A percentile compares a stretch with the other conserved stretches of the same genome.
phyloP scores from a whole-genome alignment of 441 rosid genomes.

The Euphorbia schlechtendalii region DNA sequence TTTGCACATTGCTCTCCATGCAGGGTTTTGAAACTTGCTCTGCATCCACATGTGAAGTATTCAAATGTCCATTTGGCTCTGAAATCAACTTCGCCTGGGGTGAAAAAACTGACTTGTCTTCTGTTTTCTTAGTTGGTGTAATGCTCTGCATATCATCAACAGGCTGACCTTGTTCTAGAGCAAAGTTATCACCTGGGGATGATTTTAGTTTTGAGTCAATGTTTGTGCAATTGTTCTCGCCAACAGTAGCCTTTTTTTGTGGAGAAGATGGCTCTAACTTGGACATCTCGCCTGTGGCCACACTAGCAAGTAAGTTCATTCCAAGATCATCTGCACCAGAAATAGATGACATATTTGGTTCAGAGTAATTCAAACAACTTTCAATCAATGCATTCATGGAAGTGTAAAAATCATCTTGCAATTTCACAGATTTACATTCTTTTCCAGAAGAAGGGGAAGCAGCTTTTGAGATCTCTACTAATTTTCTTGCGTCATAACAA shows the following conservation, averaged over 20 bases:
- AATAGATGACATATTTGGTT: conserved; percentile 38
- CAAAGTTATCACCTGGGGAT: conserved; percentile 27
- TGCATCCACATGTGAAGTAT: no score
- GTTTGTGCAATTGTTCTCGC: conserved; percentile 32
- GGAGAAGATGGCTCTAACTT: conserved; percentile 62
- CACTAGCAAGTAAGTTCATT: conserved; percentile 93
- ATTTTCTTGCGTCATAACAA: conserved; percentile 39
- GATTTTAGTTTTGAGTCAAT: conserved; percentile 33
- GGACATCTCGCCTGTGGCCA: conserved; percentile 88
- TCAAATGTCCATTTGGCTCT: conserved; percentile 29
- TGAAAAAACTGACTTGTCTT: conserved; percentile 20
- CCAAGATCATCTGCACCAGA: conserved; percentile 85
- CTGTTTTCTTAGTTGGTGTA: conserved; percentile 27
- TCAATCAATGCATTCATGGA: conserved; percentile 87
- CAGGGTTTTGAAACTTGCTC: conserved; percentile 36
- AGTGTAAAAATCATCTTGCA: conserved; percentile 52
- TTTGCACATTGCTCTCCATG: no score
- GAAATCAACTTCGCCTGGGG: conserved; percentile 23
- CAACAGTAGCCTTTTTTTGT: conserved; percentile 27
- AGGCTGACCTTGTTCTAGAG: conserved; percentile 25
- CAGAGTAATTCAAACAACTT: conserved; percentile 74
- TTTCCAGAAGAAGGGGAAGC: conserved; percentile 38
- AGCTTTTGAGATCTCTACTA: conserved; percentile 36
- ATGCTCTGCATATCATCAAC: conserved; percentile 32
- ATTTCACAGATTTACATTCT: conserved; percentile 42